phyloP scores from a whole-genome alignment of 306 rosid species.

The Rubus parviflorus region DNA sequence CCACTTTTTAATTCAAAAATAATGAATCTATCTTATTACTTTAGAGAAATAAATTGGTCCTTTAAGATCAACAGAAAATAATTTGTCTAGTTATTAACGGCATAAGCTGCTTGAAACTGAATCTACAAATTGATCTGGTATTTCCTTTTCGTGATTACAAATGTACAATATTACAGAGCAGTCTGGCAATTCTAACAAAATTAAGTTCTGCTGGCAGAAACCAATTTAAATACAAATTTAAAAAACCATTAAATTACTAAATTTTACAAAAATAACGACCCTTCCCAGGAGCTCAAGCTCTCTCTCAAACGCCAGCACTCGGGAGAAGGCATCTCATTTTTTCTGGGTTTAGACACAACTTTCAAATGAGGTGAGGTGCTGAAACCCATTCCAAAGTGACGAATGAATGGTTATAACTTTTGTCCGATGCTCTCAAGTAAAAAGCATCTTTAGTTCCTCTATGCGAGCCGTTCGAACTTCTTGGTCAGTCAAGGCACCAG shows the following conservation, averaged over 20 bases:
- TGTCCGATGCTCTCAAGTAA: slow-evolving; percentile 35
- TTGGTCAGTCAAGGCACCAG: slow-evolving; percentile 96
- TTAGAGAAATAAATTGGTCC: not conserved
- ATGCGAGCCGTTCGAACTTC: slow-evolving; percentile 90
- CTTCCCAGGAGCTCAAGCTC: not conserved
- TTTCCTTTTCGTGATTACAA: not conserved
- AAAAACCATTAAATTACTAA: not conserved
- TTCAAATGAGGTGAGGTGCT: not conserved
- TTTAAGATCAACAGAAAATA: not conserved
- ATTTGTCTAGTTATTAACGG: no score
- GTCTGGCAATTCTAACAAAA: no score
- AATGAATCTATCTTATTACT: not conserved
- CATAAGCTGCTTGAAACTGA: not conserved
- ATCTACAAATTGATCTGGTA: not conserved
- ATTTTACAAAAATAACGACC: not conserved
- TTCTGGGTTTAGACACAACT: not conserved
- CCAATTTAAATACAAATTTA: no score
- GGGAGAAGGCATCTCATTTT: not conserved
- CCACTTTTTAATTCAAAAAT: not conserved
- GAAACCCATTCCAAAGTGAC: slow-evolving; percentile 1
- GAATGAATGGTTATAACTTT: not conserved
- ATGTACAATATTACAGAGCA: not conserved
- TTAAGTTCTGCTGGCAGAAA: not conserved
- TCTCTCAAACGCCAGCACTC: not conserved
- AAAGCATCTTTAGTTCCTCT: slow-evolving; percentile 93